Evolutionary conservation across 2,329 filamentous ascomycete genomes (phyloP).

Genomic region (Diplodia scrobiculata): DNA sequence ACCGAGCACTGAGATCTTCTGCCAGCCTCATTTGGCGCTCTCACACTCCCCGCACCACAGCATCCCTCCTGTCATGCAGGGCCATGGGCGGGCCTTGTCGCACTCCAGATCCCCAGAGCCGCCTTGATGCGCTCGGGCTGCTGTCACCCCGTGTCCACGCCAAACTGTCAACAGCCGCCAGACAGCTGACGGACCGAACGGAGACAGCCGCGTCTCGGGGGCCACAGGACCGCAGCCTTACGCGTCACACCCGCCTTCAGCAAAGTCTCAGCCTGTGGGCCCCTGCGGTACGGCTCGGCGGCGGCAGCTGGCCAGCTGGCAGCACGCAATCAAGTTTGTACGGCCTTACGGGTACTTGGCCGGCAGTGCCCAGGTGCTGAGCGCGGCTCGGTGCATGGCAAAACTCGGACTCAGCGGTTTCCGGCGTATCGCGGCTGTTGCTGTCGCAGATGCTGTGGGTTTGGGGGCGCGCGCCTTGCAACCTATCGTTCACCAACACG

Average conservation of each 20-base stretch:
- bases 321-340: slow-evolving; percentile 12
- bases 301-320: slow-evolving; percentile 21
- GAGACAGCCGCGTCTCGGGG: slow-evolving; percentile 23
- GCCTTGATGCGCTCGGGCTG: slow-evolving; percentile 12
- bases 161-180: not conserved
- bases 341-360: slow-evolving; percentile 22
- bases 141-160: not conserved
- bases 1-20: slow-evolving; percentile 18
- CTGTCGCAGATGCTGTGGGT: slow-evolving; percentile 19
- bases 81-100: slow-evolving; percentile 10
- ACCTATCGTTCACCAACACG: slow-evolving; percentile 2
- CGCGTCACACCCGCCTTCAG: slow-evolving; percentile 28
- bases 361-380: slow-evolving; percentile 12
- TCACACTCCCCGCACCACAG: slow-evolving; percentile 22
- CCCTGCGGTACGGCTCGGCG: slow-evolving; percentile 20
- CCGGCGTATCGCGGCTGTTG: slow-evolving; percentile 19
- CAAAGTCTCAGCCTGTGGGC: slow-evolving; percentile 26
- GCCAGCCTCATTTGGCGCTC: not conserved
- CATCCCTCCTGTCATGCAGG: slow-evolving; percentile 20
- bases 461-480: slow-evolving; percentile 10
- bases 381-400: slow-evolving; percentile 22
- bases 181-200: not conserved
- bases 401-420: slow-evolving; percentile 8
- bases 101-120: slow-evolving; percentile 11
- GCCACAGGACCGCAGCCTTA: slow-evolving; percentile 26